Base-by-base conservation (phyloP, 495 filamentous ascomycete species). In the Penicillium odoratum region DNA sequence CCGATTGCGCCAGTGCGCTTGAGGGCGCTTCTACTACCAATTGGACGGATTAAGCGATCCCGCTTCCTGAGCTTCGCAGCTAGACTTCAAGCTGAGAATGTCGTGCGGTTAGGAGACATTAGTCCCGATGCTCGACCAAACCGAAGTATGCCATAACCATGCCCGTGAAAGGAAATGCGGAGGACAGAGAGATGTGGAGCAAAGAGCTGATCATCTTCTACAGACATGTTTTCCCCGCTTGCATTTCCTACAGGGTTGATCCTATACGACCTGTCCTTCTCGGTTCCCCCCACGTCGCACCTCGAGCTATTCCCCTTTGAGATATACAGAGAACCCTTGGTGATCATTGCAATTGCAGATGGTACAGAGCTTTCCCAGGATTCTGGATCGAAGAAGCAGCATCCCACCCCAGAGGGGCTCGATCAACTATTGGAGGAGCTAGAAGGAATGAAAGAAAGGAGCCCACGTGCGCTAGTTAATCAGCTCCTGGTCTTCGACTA, bases 201-300 rank as follows among this genome's bases (percentile, higher is more conserved):
- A 28, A 10, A 31, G 46, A 59, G 57, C 73, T 81, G 57, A 79
- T 61, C 48, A 36, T 58, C 31, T 58, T 62, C 55, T 58, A 58
- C 67, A 97, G 93, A 92, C 66, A 93, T 96, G 87, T 97, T 98
- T 70, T 95, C 92, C 44, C 94, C 94, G 28, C 78, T 96, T 61
- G 92, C 91, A 3, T 98, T 96, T 69, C 93, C 93, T 8, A 84
- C 85, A 57, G 94, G 94, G 53, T 84, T 87, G 60, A 88, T 99
- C 61, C 82, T 97, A 59, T 97, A 95, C 80, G 89, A 97, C 69
- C 80, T 97, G 52, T 87, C 89, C 40, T 91, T 88, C 50, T 88
- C 90, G 58, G 78, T 89, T 59, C 85, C 91, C 48, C 83, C 90
- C 36, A 80, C 88, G 36, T 88, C 90, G 38, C 91, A 93, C 68